Percentiles rank a stretch among this genome's conserved stretches.
Conservation (phyloP, 345 rosid species). For the Syzygium jambos region DNA sequence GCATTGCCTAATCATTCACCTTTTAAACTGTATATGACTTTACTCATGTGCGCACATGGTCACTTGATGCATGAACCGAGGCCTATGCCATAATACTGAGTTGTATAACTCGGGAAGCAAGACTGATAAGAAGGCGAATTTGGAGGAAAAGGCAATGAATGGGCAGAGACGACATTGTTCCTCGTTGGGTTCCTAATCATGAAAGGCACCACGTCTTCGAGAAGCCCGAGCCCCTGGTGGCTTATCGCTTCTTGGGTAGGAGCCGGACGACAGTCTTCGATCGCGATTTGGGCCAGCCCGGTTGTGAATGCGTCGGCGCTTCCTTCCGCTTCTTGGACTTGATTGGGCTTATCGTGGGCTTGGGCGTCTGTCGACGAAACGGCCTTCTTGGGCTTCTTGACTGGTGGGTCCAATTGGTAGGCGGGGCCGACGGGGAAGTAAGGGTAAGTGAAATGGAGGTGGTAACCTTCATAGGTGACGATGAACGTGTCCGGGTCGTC, state of each 20-base stretch:
- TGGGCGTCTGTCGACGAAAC: neutral
- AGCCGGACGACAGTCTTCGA: neutral
- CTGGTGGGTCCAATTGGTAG: slow-evolving; percentile 11
- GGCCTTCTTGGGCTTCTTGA: slow-evolving; percentile 33
- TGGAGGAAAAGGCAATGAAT: slow-evolving; percentile 25
- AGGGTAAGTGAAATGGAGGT: slow-evolving; percentile 59
- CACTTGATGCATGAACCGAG: neutral
- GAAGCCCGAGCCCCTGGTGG: slow-evolving; percentile 56
- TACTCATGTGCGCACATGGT: neutral
- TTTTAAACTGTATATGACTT: neutral
- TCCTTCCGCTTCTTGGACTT: neutral
- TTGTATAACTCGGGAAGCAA: slow-evolving; percentile 24
- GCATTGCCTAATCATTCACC: neutral
- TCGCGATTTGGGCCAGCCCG: neutral
- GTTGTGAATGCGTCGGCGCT: neutral
- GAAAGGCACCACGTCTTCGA: slow-evolving; percentile 73
- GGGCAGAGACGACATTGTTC: slow-evolving; percentile 7
- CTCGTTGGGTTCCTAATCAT: slow-evolving; percentile 31
- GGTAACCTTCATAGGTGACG: slow-evolving; percentile 85
- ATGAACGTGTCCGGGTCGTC: slow-evolving; percentile 57
- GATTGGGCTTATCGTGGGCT: neutral
- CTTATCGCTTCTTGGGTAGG: slow-evolving; percentile 1
- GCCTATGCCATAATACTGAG: slow-evolving; percentile 13
- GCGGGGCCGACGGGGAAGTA: slow-evolving; percentile 19
- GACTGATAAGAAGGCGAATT: slow-evolving; percentile 40